Evolutionary conservation across 2,329 filamentous ascomycete species (phyloP), one percentile per base, ranked within the genome.

Genomic region (Teratosphaeria viscida): DNA sequence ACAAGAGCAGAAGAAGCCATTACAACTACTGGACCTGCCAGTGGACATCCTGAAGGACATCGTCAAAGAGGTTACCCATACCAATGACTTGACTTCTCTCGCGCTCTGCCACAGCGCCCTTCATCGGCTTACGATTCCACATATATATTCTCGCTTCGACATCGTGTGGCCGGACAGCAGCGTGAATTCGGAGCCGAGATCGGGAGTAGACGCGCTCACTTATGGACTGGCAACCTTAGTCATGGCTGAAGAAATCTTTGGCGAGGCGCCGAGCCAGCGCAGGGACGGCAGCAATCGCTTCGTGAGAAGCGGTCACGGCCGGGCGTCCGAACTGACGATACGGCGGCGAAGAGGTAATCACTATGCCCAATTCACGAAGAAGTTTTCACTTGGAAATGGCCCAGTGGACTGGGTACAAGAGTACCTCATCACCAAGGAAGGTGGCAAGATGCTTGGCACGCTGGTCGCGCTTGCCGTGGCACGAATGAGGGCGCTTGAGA

Each of bases 381-480:
- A 91, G 71, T 94, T 94, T 74, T 90, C 88, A 2, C 79, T 94
- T 5, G 88, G 88, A n/a, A 92, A 94, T 72, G 89, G 89, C 0
- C 89, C 88, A 0, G 71, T 81, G 6, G 83, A 89, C 64, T 92
- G 87, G 87, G 88, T 92, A 5, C 82, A 86, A 59, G 88, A 92
- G 69, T 92, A 94, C 74, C 82, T 88, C 63, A 89, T 92, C 66
- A 86, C 83, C 2, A 92, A 91, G 73, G 89, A 92, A 70, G 85
- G 86, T 59, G 90, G 90, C 2, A 94, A 92, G 75, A 91, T 94
- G 88, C 79, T 94, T n/a, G 88, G 89, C 5, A 92, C 88, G 1
- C 76, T 94, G 56, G 89, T 91, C 12, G 88, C 89, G 10, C 76
- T 92, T 64, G 88, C 89, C 12, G 80, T 94, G n/a, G 85, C 86